phyloP scores from a whole-genome alignment of 192 early-diverging fungal genomes.

The Umbelopsis isabellina region DNA sequence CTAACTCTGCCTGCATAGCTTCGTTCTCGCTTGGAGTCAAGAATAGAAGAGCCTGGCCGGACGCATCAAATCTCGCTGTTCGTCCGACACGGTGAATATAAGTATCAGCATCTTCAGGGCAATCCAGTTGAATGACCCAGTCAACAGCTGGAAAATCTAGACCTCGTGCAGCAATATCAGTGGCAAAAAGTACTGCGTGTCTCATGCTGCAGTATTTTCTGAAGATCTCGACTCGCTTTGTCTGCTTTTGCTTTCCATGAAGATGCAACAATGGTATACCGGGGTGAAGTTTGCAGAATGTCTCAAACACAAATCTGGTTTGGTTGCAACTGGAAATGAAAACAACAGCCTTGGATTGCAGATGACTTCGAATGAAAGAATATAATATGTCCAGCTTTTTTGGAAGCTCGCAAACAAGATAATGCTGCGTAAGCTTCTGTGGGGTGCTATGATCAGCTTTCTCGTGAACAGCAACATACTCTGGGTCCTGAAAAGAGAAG shows the following conservation, averaged over 20 bases:
- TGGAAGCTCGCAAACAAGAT: conserved; percentile 79
- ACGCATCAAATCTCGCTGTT: conserved; percentile 91
- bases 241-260: conserved; percentile 98
- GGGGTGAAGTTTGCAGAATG: conserved; percentile 93
- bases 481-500: conserved; percentile 63
- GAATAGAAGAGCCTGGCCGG: conserved; percentile 86
- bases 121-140: conserved; percentile 98
- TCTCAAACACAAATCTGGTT: conserved; percentile 91
- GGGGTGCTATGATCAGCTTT: conserved; percentile 81
- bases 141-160: conserved; percentile 98
- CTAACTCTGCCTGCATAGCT: conserved; percentile 76
- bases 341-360: conserved; percentile 86
- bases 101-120: conserved; percentile 94
- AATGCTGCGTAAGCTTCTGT: conserved; percentile 81
- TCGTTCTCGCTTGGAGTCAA: conserved; percentile 87
- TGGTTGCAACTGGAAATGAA: conserved; percentile 98
- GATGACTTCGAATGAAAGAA: conserved; percentile 94
- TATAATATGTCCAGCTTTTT: conserved; percentile 95
- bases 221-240: conserved; percentile 92
- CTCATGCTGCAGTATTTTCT: conserved; percentile 82
- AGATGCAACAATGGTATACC: conserved; percentile 89
- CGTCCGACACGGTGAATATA: conserved; percentile 99
- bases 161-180: conserved; percentile 95
- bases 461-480: conserved; percentile 96
- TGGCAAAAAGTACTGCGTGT: conserved; percentile 84